Evolutionary conservation across 169 alveolate genomes (phyloP).

Genomic region (Plasmodium ovale): DNA sequence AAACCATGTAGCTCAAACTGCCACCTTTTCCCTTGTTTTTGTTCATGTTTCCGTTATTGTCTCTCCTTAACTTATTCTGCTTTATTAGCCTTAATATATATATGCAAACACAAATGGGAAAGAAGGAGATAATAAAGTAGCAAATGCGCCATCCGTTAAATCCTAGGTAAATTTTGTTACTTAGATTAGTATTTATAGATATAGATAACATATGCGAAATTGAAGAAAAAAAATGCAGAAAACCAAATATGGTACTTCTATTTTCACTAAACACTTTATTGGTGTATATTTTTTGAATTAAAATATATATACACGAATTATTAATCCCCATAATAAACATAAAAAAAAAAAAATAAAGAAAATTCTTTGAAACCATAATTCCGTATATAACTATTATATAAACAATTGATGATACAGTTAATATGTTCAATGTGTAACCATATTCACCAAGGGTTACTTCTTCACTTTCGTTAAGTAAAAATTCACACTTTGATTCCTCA

Average conservation of each 20-base stretch:
- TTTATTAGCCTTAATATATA: constrained; percentile 29
- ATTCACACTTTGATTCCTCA: not conserved
- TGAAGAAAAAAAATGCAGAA: constrained; percentile 63
- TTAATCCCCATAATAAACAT: constrained; percentile 67
- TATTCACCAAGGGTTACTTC: constrained; percentile 44
- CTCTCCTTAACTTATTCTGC: not conserved
- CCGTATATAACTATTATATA: constrained; percentile 56
- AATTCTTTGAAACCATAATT: constrained; percentile 33
- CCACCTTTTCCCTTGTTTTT: not conserved
- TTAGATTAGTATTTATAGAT: constrained; percentile 58
- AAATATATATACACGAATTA: constrained; percentile 56
- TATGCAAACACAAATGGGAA: constrained; percentile 42
- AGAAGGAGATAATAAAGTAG: constrained; percentile 38
- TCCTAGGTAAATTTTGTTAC: constrained; percentile 51
- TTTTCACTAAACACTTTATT: constrained; percentile 59
- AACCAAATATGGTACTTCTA: constrained; percentile 67
- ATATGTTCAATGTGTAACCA: constrained; percentile 23
- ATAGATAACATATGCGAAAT: constrained; percentile 55
- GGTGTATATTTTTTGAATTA: constrained; percentile 68
- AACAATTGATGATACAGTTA: constrained; percentile 21
- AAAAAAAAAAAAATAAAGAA: constrained; percentile 31
- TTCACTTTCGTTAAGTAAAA: not conserved
- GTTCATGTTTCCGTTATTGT: no score
- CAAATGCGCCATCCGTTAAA: constrained; percentile 65
- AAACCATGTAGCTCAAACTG: constrained; percentile 3